Conservation (phyloP, 768 basidiomycete species). For the Melanogaster broomeanus region DNA sequence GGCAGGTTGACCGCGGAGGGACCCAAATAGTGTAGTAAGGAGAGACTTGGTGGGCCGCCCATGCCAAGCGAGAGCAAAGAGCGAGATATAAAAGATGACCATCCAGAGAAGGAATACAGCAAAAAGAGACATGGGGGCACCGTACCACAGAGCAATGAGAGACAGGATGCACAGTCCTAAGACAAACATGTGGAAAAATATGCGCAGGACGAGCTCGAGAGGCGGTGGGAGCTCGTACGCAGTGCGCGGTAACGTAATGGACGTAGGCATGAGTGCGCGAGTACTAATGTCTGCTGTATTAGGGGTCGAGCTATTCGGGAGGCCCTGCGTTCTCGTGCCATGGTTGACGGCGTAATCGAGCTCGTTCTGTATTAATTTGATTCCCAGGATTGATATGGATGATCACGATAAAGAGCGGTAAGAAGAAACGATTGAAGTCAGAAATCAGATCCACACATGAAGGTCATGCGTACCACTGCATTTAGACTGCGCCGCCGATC, state of each 20-base stretch:
- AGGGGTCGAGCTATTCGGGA: slow-evolving; percentile 45
- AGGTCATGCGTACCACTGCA: slow-evolving; percentile 55
- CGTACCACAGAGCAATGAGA: slow-evolving; percentile 59
- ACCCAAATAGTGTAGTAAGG: slow-evolving; percentile 49
- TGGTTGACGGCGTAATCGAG: slow-evolving; percentile 70
- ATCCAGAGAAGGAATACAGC: slow-evolving; percentile 66
- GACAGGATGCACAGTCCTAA: slow-evolving; percentile 59
- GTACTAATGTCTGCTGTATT: slow-evolving; percentile 53
- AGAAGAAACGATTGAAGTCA: slow-evolving; percentile 18
- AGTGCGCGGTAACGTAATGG: slow-evolving; percentile 23
- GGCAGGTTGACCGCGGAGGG: slow-evolving; percentile 40
- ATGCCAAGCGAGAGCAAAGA: slow-evolving; percentile 58
- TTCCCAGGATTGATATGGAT: slow-evolving; percentile 4
- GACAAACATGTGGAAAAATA: slow-evolving; percentile 57
- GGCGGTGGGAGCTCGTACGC: slow-evolving; percentile 36
- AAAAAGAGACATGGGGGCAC: slow-evolving; percentile 56
- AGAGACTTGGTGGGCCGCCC: slow-evolving; percentile 59
- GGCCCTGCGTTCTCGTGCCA: slow-evolving; percentile 44
- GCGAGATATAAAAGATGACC: slow-evolving; percentile 52
- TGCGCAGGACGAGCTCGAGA: slow-evolving; percentile 44
- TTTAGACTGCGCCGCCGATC: slow-evolving; percentile 71
- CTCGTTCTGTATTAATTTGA: slow-evolving; percentile 54
- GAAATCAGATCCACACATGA: slow-evolving; percentile 17
- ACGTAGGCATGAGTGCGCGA: slow-evolving; percentile 35
- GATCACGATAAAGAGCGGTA: slow-evolving; percentile 2